phyloP scores from a whole-genome alignment of 208 protist species.

The Endotrypanum monterogeii region DNA sequence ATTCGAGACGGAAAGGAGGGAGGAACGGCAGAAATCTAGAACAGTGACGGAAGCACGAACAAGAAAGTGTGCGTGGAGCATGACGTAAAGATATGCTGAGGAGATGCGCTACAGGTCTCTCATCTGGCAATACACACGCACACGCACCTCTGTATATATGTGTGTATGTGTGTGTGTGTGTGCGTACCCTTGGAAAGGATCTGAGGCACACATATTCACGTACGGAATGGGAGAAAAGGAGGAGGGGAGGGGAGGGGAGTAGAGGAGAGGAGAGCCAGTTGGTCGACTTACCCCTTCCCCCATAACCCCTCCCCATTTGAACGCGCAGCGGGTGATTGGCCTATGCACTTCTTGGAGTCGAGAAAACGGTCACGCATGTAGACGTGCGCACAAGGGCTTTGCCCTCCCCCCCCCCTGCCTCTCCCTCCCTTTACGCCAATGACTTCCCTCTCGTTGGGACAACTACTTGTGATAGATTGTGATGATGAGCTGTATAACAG shows the following conservation, averaged over 20 bases:
- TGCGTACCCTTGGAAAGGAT: too few species aligned
- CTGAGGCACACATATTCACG: too few species aligned
- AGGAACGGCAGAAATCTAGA: neutral
- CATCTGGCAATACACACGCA: too few species aligned
- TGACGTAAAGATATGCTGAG: too few species aligned
- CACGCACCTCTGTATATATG: too few species aligned
- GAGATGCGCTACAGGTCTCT: too few species aligned
- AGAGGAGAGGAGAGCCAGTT: too few species aligned
- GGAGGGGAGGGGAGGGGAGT: too few species aligned
- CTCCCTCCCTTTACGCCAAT: neutral
- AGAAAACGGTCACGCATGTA: neutral
- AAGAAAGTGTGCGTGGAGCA: too few species aligned
- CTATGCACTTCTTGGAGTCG: neutral
- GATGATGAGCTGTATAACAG: neutral
- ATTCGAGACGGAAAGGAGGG: neutral
- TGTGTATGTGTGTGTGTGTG: too few species aligned
- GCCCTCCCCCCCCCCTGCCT: too few species aligned
- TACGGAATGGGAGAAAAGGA: too few species aligned
- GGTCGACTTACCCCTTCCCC: neutral
- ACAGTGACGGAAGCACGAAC: slow-evolving; percentile 3
- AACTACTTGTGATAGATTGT: neutral
- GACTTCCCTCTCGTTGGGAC: neutral
- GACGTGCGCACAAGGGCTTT: neutral
- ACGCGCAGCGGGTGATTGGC: neutral
- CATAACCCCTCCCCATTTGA: neutral